Evolutionary conservation across 768 basidiomycete genomes (phyloP).

Genomic region (Tricholoma flavovirens): DNA sequence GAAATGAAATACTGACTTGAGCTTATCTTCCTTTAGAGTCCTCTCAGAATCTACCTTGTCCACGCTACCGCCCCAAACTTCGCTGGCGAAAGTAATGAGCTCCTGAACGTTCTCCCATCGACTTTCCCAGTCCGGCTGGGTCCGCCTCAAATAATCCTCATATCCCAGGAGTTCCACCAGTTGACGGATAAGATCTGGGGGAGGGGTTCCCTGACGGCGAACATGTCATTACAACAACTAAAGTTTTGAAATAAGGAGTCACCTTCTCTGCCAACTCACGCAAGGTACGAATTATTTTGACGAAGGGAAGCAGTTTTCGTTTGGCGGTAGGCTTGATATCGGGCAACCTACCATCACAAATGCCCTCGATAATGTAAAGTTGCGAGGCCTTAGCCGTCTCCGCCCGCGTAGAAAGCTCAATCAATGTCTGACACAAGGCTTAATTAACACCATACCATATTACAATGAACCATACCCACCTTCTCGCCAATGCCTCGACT

Average conservation of each 20-base stretch:
- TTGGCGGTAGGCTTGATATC: conserved; percentile 66
- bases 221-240: neutral
- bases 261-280: conserved; percentile 52
- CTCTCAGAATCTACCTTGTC: neutral
- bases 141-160: conserved; percentile 60
- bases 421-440: conserved; percentile 42
- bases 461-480: conserved; percentile 30
- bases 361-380: conserved; percentile 56
- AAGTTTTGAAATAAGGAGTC: conserved; percentile 6
- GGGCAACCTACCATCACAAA: conserved; percentile 52
- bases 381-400: conserved; percentile 46
- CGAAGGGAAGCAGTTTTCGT: conserved; percentile 56
- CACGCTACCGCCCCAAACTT: conserved; percentile 33
- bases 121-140: conserved; percentile 67
- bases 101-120: conserved; percentile 87
- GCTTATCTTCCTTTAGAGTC: neutral
- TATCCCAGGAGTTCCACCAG: conserved; percentile 58
- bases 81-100: conserved; percentile 71
- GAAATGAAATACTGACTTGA: neutral
- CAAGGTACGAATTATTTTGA: conserved; percentile 48
- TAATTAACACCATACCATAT: neutral
- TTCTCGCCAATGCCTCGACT: conserved; percentile 73
- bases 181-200: conserved; percentile 56
- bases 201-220: conserved; percentile 44
- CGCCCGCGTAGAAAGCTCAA: conserved; percentile 51